Base-by-base conservation (phyloP, 768 basidiomycete species). In the Tubosaeta sp. region DNA sequence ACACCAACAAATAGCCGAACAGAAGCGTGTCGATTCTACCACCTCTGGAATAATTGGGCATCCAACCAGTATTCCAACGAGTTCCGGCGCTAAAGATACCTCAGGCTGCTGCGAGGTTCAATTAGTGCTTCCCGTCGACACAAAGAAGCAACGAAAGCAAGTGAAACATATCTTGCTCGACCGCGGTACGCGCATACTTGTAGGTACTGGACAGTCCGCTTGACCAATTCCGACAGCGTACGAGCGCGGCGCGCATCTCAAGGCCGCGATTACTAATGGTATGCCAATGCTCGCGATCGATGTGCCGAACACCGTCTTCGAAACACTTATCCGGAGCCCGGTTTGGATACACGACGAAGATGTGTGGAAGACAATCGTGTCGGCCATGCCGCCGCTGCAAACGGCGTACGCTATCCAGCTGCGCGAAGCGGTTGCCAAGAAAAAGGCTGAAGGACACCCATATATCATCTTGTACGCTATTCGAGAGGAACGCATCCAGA, bases 261-360 rank as follows among this genome's bases (percentile, higher is more conserved):
- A 81, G 62, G 72, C 75, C 10, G 77, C 83, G 0, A 69, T 86
- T 22, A 79, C 82, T 51, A 73, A 70, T 10, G 81, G 80, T 10
- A 72, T 87, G 54, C 84, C 86, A 1, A 81, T 80, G 19, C 68
- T 92, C n/a, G 87, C 81, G 2, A 75, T 91, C 13, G 89, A 91
- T 49, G 82, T 90, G 10, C 70, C 81, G 1, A 64, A 75, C 0
- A 52, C 69, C 7, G 75, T 81, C 2, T 90, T 90, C 55, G 86
- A 89, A 42, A 59, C 72, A 2, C 78, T 92, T 73, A 73, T 75
- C 25, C 76, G 72, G 60, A 80, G 65, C 31, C 61, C 80, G 4
- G 64, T 70, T 14, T 91, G 90, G 90, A 67, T 90, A 22, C 76
- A 76, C 5, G 87, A 89, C 53, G 90, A 92, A 39, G 87, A 90